Evolutionary conservation across 2,329 filamentous ascomycete species (phyloP).

Genomic region (Aspergillus quadricinctus): DNA sequence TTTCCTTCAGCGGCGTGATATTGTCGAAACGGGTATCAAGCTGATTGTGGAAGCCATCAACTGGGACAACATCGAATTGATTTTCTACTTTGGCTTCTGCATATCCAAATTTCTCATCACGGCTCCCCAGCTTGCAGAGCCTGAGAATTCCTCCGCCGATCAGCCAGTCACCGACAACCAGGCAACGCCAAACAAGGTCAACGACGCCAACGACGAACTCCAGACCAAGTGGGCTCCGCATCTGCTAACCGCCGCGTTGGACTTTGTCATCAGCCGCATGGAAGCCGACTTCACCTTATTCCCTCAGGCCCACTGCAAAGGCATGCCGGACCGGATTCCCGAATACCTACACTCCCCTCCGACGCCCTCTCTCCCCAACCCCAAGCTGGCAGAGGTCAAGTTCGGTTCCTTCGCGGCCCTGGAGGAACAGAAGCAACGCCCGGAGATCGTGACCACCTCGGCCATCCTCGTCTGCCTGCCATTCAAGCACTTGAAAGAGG

Average conservation of each 20-base stretch:
- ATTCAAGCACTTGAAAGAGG: conserved; percentile 17
- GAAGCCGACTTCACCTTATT: conserved; percentile 22
- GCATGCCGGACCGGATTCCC: conserved; percentile 24
- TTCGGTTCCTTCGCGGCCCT: conserved; percentile 18
- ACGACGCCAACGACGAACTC: conserved; percentile 6
- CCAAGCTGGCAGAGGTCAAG: conserved; percentile 16
- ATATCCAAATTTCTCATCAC: conserved; percentile 19
- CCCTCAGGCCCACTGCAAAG: conserved; percentile 17
- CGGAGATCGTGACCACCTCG: conserved; percentile 18
- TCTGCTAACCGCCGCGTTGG: conserved; percentile 15
- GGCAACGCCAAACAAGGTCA: background rate
- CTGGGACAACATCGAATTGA: conserved; percentile 27
- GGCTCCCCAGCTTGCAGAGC: background rate
- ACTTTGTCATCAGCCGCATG: conserved; percentile 20
- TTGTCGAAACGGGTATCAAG: conserved; percentile 23
- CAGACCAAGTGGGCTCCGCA: conserved; percentile 8
- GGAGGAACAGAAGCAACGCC: conserved; percentile 10
- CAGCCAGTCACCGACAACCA: conserved; percentile 1
- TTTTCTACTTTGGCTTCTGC: conserved; percentile 25
- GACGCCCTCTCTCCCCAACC: conserved; percentile 9
- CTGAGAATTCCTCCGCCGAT: background rate
- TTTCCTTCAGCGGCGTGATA: conserved; percentile 22
- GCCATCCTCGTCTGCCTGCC: conserved; percentile 26
- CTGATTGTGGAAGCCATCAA: conserved; percentile 20
- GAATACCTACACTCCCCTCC: conserved; percentile 10